Base-by-base conservation (phyloP, 1,139 yeast genomes). In the Sugiyamaella sp. region DNA sequence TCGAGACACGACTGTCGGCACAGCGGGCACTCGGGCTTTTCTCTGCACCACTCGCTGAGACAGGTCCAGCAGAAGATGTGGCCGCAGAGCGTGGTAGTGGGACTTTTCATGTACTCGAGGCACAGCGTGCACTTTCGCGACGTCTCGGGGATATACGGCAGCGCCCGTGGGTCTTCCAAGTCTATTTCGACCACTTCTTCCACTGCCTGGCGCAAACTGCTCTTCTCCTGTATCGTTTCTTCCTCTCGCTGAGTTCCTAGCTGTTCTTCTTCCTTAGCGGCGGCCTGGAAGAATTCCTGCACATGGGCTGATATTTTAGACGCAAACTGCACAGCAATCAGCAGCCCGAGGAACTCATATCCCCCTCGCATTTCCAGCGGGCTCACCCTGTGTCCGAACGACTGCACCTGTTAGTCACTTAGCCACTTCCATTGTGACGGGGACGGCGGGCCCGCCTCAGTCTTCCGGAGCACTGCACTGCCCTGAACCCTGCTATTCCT, bases 41-140 rank as follows among this genome's bases (percentile, higher is more conserved):
- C 96, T 58, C 89, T 75, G 53, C 90, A 81, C 98, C 98, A 93
- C 62, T 88, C 96, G 4, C 84, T 79, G 5, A 89, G 83, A 67
- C 99, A 93, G 4, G 77, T 78, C 98, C 98, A 93, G 71, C 99
- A 93, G 68, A 88, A 91, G 16, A 89, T 58, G 68, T 93, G 99
- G 0, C 99, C 99, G 71, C 99, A 93, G 8, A 85, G 80, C 0
- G 96, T 90, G 55, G 90, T 82, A 1, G 96, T 77, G 1, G 99
- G 98, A 58, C 87, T 81, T 1, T 74, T 76, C 95, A 93, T 88
- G 16, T 80, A 76, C 4, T 88, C 84, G 33, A 91, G 75, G 67
- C 99, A 93, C 37, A 93, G 75, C 76, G 90, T 86, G 66, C 99
- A 93, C 46, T 79, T 76, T 49, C 98, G 75, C 0, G 95, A 83